Conservation (phyloP, 495 filamentous ascomycete genomes). For the Neurospora africana region DNA sequence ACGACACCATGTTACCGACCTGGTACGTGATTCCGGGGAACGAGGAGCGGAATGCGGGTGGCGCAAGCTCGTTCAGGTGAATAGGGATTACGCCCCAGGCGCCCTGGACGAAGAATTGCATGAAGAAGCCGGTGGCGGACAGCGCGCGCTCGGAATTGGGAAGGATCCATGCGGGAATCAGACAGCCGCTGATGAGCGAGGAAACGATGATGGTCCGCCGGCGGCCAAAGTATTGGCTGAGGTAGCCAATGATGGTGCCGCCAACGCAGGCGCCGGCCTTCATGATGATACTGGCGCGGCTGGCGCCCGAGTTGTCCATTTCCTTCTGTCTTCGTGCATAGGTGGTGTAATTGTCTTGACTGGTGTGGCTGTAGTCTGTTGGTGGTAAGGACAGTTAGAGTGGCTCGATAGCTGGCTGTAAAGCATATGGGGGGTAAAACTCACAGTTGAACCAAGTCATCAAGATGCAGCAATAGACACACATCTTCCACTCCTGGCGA, state of each 20-base stretch:
- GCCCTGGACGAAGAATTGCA: conserved; percentile 72
- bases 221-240: conserved; percentile 62
- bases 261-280: conserved; percentile 66
- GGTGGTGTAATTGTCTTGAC: conserved; percentile 68
- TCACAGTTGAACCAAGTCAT: conserved; percentile 55
- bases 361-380: conserved; percentile 54
- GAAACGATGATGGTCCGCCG: conserved; percentile 51
- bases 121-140: conserved; percentile 58
- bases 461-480: conserved; percentile 57
- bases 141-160: conserved; percentile 45
- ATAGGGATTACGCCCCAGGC: conserved; percentile 72
- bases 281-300: conserved; percentile 61
- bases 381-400: not conserved
- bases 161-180: conserved; percentile 67
- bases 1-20: conserved; percentile 66
- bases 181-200: conserved; percentile 41
- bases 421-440: not conserved
- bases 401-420: not conserved
- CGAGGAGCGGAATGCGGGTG: conserved; percentile 59
- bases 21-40: conserved; percentile 63
- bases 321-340: conserved; percentile 61
- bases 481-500: conserved; percentile 57
- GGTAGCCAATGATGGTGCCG: conserved; percentile 59
- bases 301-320: conserved; percentile 47
- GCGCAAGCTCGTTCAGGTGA: conserved; percentile 68